These are phyloP conservation scores for Aspergillus sp. DNA, from an alignment of 2,329 filamentous ascomycete species.

Conservation along the genomic window DNA sequence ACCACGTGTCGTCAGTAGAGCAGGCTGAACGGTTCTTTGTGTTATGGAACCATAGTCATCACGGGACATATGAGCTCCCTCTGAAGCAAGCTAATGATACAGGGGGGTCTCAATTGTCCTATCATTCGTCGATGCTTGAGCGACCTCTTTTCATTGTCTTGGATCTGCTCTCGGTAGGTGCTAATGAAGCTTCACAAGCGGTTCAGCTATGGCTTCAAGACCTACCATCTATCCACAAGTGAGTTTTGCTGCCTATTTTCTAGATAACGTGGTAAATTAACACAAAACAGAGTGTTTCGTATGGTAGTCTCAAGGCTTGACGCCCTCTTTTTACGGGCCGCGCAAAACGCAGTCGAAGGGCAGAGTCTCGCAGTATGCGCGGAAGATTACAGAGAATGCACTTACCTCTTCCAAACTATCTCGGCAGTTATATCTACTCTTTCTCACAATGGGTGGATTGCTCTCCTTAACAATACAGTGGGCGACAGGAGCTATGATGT, in stretches of 20 bases:
- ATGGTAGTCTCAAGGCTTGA: constrained; percentile 29
- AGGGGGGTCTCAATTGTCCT: constrained; percentile 22
- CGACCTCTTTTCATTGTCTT: constrained; percentile 74
- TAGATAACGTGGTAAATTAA: constrained; percentile 15
- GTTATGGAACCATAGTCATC: constrained; percentile 37
- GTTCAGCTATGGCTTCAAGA: constrained; percentile 71
- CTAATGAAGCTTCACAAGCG: constrained; percentile 65
- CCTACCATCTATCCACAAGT: constrained; percentile 43
- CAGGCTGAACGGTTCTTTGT: constrained; percentile 35
- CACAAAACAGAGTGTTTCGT: constrained; percentile 26
- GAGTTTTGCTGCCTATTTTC: constrained; percentile 18
- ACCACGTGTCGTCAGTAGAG: constrained; percentile 24
- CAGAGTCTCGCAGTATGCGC: constrained; percentile 41
- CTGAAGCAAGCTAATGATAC: constrained; percentile 23
- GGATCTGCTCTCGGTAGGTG: constrained; percentile 65
- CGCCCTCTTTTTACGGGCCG: constrained; percentile 21
- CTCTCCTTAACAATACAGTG: constrained; percentile 57
- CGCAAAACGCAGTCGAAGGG: constrained; percentile 8
- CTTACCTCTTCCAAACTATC: constrained; percentile 70
- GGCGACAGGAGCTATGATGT: constrained; percentile 39
- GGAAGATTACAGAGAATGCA: constrained; percentile 65
- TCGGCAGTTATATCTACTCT: constrained; percentile 63
- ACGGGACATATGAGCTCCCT: constrained; percentile 30
- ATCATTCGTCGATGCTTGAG: constrained; percentile 57
- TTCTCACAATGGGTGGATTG: constrained; percentile 61